Evolutionary conservation across 352 stramenopile species (phyloP).

Genomic region (Pythium folliculosum): DNA sequence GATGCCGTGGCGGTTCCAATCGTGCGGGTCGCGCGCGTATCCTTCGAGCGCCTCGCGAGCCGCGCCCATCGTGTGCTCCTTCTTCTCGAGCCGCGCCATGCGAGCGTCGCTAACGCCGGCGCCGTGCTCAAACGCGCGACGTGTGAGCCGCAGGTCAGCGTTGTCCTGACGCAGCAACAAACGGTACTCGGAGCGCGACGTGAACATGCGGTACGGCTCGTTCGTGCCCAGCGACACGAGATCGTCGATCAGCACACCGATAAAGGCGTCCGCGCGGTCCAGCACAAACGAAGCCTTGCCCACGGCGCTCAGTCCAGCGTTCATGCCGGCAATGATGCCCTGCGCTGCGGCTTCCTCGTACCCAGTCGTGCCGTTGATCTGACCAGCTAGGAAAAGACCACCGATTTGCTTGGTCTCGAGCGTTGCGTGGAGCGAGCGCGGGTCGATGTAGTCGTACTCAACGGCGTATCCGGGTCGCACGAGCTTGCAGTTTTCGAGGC

Average conservation of each 20-base stretch:
- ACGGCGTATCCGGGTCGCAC: constrained; percentile 97
- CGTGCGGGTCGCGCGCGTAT: constrained; percentile 71
- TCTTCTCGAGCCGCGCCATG: constrained; percentile 81
- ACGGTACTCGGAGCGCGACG: constrained; percentile 93
- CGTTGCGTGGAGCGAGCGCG: constrained; percentile 90
- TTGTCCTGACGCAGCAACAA: constrained; percentile 93
- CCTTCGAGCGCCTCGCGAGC: constrained; percentile 51
- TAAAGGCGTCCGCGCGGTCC: constrained; percentile 95
- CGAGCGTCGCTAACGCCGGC: constrained; percentile 69
- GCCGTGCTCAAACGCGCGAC: constrained; percentile 86
- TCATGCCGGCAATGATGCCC: constrained; percentile 96
- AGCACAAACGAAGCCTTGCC: constrained; percentile 86
- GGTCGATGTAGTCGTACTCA: constrained; percentile 99
- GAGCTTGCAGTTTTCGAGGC: constrained; percentile 95
- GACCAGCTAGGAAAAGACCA: constrained; percentile 95
- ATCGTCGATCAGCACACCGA: constrained; percentile 99
- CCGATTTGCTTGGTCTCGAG: constrained; percentile 94
- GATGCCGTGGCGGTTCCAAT: constrained; percentile 85
- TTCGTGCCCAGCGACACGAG: constrained; percentile 95
- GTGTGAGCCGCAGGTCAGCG: constrained; percentile 96
- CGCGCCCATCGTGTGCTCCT: constrained; percentile 76
- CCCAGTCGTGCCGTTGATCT: constrained; percentile 99
- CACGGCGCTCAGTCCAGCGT: constrained; percentile 87
- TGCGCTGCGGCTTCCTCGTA: constrained; percentile 99
- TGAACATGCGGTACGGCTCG: constrained; percentile 99